Evolutionary conservation across 2,329 filamentous ascomycete genomes (phyloP).

Genomic region (Exophiala bonariae): DNA sequence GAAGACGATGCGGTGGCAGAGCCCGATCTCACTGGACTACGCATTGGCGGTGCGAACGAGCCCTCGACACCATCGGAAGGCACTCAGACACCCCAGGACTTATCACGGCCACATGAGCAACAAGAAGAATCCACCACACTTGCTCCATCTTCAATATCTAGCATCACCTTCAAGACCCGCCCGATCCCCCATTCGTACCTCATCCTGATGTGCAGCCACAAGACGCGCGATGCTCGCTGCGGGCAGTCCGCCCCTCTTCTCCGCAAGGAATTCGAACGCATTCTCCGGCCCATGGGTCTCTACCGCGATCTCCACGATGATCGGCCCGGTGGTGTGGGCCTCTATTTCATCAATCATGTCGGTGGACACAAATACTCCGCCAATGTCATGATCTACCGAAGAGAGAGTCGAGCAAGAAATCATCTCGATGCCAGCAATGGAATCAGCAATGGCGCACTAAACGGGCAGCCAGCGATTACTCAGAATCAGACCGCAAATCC

Average conservation of each 20-base stretch:
- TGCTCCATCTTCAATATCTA: slow-evolving; percentile 11
- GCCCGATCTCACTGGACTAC: slow-evolving; percentile 10
- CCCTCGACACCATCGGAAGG: not conserved
- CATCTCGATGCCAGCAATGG: no score
- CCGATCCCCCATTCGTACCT: slow-evolving; percentile 77
- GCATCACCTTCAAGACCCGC: slow-evolving; percentile 38
- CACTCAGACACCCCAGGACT: slow-evolving; percentile 9
- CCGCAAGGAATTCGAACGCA: slow-evolving; percentile 83
- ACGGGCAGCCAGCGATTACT: slow-evolving; percentile 10
- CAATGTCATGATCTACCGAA: slow-evolving; percentile 89
- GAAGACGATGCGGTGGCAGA: slow-evolving; percentile 1
- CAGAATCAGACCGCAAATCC: slow-evolving; percentile 22
- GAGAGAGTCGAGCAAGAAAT: slow-evolving; percentile 46
- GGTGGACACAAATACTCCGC: slow-evolving; percentile 96
- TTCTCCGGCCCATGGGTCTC: slow-evolving; percentile 79
- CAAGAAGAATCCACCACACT: slow-evolving; percentile 5
- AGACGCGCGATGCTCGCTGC: slow-evolving; percentile 84
- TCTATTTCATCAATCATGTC: slow-evolving; percentile 87
- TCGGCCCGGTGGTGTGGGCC: slow-evolving; percentile 84
- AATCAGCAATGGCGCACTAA: slow-evolving; percentile 27
- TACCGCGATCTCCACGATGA: slow-evolving; percentile 87
- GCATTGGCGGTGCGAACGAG: slow-evolving; percentile 5
- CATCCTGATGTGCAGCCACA: slow-evolving; percentile 86
- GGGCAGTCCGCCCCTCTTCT: slow-evolving; percentile 89
- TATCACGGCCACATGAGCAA: slow-evolving; percentile 1